Percentiles rank a stretch among this genome's conserved stretches.
phyloP scores from a whole-genome alignment of 345 rosid species.

The Eucalyptus guilfoylei region DNA sequence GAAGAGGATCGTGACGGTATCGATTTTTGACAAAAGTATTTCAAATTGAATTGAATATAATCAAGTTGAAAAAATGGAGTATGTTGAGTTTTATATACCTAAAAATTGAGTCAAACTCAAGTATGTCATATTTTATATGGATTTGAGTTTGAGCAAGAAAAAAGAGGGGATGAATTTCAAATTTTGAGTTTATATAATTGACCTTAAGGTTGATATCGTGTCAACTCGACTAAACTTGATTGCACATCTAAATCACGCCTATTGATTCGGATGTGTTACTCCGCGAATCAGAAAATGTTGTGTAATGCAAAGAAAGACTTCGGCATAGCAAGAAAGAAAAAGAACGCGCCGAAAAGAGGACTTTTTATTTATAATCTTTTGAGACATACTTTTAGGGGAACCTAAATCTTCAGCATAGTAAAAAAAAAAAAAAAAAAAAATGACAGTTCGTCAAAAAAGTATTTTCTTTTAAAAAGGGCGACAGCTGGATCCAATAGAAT shows the following conservation, averaged over 20 bases:
- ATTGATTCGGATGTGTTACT: background rate
- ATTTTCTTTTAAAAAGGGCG: background rate
- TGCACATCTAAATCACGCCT: background rate
- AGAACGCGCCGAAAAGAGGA: background rate
- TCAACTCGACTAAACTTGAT: background rate
- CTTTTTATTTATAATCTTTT: background rate
- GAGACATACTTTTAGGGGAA: background rate
- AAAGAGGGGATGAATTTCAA: background rate
- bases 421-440: background rate
- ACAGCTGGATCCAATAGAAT: background rate
- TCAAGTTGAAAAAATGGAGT: background rate
- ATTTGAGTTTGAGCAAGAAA: no score
- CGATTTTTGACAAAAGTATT: no score
- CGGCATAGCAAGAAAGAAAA: background rate
- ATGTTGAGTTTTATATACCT: no score
- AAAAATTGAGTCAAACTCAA: no score
- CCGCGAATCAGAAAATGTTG: background rate
- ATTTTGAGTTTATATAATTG: no score
- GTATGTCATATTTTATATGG: no score
- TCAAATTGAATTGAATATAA: no score
- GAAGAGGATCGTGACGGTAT: background rate
- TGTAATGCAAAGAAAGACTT: background rate
- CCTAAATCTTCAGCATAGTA: background rate
- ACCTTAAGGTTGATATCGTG: accelerated
- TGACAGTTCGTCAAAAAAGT: background rate